Conservation (phyloP, 805 yeast species). For the Hermanozyma aechmeae region DNA sequence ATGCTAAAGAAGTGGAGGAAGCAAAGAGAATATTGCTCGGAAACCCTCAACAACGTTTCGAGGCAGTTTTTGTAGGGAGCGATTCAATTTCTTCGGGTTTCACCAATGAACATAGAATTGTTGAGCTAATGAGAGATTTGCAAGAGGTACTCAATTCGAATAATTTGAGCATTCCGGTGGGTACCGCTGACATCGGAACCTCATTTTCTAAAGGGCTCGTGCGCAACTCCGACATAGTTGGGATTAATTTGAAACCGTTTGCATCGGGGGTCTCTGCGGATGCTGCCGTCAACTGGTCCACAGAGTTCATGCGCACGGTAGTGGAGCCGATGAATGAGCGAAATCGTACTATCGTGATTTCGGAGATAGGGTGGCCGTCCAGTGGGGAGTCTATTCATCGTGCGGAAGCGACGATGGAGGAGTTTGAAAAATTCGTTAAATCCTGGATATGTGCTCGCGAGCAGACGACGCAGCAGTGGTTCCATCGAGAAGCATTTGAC, state of each 20-base stretch:
- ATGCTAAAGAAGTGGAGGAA: constrained; percentile 35
- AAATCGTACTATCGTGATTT: constrained; percentile 30
- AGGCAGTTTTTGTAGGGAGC: constrained; percentile 50
- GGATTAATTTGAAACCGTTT: constrained; percentile 61
- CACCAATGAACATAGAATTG: constrained; percentile 24
- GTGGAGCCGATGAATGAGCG: constrained; percentile 12
- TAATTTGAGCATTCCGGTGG: constrained; percentile 40
- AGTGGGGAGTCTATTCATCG: constrained; percentile 41
- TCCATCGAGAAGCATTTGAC: constrained; percentile 62
- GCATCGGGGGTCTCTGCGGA: constrained; percentile 47
- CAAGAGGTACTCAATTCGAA: constrained; percentile 25
- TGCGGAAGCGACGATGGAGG: constrained; percentile 37
- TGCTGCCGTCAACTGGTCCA: constrained; percentile 44
- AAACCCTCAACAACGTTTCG: constrained; percentile 37
- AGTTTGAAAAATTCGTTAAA: constrained; percentile 39
- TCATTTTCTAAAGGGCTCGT: constrained; percentile 30
- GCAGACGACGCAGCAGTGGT: constrained; percentile 36
- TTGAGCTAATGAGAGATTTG: constrained; percentile 33
- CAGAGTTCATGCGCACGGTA: constrained; percentile 34
- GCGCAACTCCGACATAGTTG: constrained; percentile 43
- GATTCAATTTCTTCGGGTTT: constrained; percentile 54
- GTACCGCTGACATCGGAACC: constrained; percentile 54
- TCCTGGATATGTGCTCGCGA: constrained; percentile 43
- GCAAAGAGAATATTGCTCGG: constrained; percentile 32
- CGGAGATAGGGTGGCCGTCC: constrained; percentile 72